These are phyloP conservation scores for Trichosporon faecale DNA, from an alignment of 1,284 basidiomycete species.

Conservation along the genomic window DNA sequence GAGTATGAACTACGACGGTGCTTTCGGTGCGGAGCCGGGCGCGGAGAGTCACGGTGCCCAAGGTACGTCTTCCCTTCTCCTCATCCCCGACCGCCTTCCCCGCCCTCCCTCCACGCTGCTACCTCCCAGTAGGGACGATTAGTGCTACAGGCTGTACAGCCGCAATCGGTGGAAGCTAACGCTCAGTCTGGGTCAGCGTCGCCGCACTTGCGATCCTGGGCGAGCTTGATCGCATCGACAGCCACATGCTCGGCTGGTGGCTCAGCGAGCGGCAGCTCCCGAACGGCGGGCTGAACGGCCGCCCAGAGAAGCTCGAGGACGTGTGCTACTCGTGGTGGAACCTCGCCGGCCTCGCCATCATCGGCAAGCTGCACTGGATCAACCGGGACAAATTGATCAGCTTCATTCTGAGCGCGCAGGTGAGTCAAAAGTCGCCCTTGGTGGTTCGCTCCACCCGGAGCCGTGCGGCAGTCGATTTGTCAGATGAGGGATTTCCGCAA, in stretches of 20 bases:
- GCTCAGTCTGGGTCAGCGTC: slow-evolving; percentile 80
- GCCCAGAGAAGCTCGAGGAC: slow-evolving; percentile 95
- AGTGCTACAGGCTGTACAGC: too few relatives aligned
- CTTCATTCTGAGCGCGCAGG: slow-evolving; percentile 89
- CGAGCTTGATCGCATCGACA: slow-evolving; percentile 70
- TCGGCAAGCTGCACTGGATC: slow-evolving; percentile 85
- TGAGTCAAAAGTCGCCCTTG: slow-evolving; percentile 42
- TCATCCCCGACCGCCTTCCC: too few relatives aligned
- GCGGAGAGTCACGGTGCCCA: slow-evolving; percentile 91
- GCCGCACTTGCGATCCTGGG: slow-evolving; percentile 83
- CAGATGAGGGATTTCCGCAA: background rate
- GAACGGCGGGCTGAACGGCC: slow-evolving; percentile 88
- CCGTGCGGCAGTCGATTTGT: background rate
- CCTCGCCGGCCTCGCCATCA: slow-evolving; percentile 78
- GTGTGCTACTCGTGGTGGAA: slow-evolving; percentile 99
- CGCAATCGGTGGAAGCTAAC: too few relatives aligned
- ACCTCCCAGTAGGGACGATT: too few relatives aligned
- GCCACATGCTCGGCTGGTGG: slow-evolving; percentile 81
- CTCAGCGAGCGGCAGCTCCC: slow-evolving; percentile 87
- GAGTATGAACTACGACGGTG: slow-evolving; percentile 93
- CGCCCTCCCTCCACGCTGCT: background rate
- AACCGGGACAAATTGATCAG: slow-evolving; percentile 70
- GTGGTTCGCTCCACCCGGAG: background rate
- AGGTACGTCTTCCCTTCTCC: slow-evolving; percentile 57
- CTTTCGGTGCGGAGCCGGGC: slow-evolving; percentile 77